A percentile compares a stretch with the other conserved stretches of the same genome.
phyloP scores from a whole-genome alignment of 2,329 filamentous ascomycete species.

The Mollisiaceae sp. region DNA sequence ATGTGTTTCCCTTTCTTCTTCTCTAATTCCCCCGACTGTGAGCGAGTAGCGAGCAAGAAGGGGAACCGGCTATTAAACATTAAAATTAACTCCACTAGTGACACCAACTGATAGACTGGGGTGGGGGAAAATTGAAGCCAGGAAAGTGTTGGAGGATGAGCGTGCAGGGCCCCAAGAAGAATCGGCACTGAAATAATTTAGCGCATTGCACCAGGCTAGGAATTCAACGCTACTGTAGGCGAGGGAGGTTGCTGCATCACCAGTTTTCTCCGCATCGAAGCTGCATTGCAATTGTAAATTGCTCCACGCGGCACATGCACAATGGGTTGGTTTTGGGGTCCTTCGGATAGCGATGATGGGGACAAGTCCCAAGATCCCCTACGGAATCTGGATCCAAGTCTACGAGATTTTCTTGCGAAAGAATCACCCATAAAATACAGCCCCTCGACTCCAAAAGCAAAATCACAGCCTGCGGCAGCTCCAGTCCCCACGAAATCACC shows the following conservation, averaged over 20 bases:
- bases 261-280: slow-evolving; percentile 5
- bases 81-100: too few relatives aligned
- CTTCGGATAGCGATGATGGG: slow-evolving; percentile 31
- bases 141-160: too few relatives aligned
- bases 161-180: too few relatives aligned
- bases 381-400: slow-evolving; percentile 65
- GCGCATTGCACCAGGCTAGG: too few relatives aligned
- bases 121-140: too few relatives aligned
- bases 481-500: slow-evolving; percentile 15
- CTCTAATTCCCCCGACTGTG: too few relatives aligned
- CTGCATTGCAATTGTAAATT: background rate
- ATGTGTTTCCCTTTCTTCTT: too few relatives aligned
- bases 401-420: slow-evolving; percentile 69
- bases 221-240: background rate
- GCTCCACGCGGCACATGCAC: slow-evolving; percentile 15
- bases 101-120: too few relatives aligned
- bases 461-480: slow-evolving; percentile 19
- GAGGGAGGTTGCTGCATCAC: background rate
- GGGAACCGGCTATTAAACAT: too few relatives aligned
- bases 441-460: slow-evolving; percentile 31
- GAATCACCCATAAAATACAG: slow-evolving; percentile 62
- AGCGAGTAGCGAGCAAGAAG: too few relatives aligned
- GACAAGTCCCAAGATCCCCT: slow-evolving; percentile 54
- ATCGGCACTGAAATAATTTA: too few relatives aligned
- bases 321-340: slow-evolving; percentile 45